These are phyloP conservation scores for Neoscytalidium dimidiatum DNA, from an alignment of 2,329 filamentous ascomycete genomes.

Conservation along the genomic window DNA sequence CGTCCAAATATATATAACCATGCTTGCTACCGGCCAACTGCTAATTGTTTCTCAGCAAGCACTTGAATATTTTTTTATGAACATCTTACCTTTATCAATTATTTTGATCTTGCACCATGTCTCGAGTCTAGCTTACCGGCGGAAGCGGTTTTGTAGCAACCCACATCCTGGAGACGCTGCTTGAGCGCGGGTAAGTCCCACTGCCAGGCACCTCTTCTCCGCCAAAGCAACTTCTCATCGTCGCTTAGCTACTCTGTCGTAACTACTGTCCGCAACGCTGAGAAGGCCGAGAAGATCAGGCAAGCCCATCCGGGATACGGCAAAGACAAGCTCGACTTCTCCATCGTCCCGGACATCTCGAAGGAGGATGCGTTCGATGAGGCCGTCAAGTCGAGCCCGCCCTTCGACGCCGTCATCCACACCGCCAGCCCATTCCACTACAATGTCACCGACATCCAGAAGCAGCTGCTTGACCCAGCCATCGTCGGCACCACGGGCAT, in stretches of 20 bases:
- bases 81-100: no score
- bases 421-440: slow-evolving; percentile 22
- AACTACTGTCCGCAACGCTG: slow-evolving; percentile 57
- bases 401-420: slow-evolving; percentile 24
- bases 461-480: slow-evolving; percentile 26
- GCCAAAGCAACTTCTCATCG: no score
- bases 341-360: slow-evolving; percentile 69
- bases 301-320: slow-evolving; percentile 48
- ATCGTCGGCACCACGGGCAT: slow-evolving; percentile 30
- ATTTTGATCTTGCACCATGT: no score
- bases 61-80: no score
- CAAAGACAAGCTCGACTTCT: slow-evolving; percentile 59
- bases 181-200: no score
- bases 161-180: no score
- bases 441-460: slow-evolving; percentile 26
- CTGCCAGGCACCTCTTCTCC: no score
- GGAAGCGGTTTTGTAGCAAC: no score
- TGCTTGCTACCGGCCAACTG: no score
- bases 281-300: slow-evolving; percentile 57
- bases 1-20: no score
- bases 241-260: slow-evolving; percentile 59
- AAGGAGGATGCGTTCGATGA: slow-evolving; percentile 45
- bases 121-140: no score
- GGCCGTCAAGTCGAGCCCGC: slow-evolving; percentile 16
- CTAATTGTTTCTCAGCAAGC: no score